Base-by-base conservation (phyloP, 2,329 filamentous ascomycete genomes). In the Hymenoscyphus fraxineus region DNA sequence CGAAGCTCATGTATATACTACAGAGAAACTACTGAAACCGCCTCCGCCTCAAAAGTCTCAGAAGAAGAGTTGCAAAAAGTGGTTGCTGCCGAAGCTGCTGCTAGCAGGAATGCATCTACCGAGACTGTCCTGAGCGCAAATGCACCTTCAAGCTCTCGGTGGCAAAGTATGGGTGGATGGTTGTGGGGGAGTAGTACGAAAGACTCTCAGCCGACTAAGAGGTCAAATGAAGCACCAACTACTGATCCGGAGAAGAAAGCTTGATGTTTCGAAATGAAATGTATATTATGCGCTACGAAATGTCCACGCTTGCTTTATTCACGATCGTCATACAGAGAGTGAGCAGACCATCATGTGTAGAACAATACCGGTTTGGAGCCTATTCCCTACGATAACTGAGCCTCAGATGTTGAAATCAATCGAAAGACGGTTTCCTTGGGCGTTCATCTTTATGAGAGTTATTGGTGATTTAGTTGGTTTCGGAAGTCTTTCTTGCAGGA, bases 131-230 rank as follows among this genome's bases (percentile, higher is more conserved):
- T 72, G 60, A 64, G 67, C 13, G 59, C 67, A 19, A 51, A 64
- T 16, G 44, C 59, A n/a, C 41, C 63, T 31, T n/a, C 66, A 15
- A 67, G 47, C 6, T 69, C 71, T 59, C 71, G 69, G 70, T 72
- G 69, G 70, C 62, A 71, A 6, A 71, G 61, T 16, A 60, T 63
- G 10, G 66, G 57, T 44, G 35, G 68, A 19, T 71, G 68, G 68
- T 56, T 65, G 41, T 66, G 58, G 9, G 54, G 55, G 31, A 40
- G 13, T 15, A 13, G 22, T 32, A 44, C 35, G 19, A 41, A 41
- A 40, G 38, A 39, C 13, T 9, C 6, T 35, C 16, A n/a, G 58
- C 6, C 7, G 13, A 59, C 1, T 41, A 44, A 39, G 6, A 22
- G n/a, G 35, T 13, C 58, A 35, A 57, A 9, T 19, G 15, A 32